These are phyloP conservation scores for Pisolithus marmoratus DNA, from an alignment of 768 basidiomycete genomes.

Conservation along the genomic window DNA sequence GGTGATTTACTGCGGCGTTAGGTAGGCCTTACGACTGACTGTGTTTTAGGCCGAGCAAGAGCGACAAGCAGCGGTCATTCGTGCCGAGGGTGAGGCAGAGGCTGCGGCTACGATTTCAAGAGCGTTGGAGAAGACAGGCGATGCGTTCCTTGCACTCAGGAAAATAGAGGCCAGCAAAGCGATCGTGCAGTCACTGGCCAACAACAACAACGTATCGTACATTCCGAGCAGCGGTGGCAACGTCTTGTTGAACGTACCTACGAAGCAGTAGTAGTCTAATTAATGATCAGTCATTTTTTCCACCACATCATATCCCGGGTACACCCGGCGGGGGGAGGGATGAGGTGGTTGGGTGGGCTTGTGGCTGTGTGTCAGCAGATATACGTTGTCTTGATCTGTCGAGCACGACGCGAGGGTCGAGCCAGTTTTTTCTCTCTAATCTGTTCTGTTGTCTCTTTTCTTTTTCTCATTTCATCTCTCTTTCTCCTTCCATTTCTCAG, in stretches of 20 bases:
- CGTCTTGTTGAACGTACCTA: slow-evolving; percentile 79
- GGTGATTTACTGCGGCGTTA: slow-evolving; percentile 37
- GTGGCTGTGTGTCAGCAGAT: slow-evolving; percentile 17
- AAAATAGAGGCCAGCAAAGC: slow-evolving; percentile 99
- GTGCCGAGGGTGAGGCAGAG: slow-evolving; percentile 98
- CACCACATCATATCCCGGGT: slow-evolving; percentile 8
- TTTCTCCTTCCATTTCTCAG: slow-evolving; percentile 31
- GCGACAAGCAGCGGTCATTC: slow-evolving; percentile 94
- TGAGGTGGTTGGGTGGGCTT: background rate
- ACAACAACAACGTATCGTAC: slow-evolving; percentile 83
- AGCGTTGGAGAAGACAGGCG: slow-evolving; percentile 90
- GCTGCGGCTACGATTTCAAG: slow-evolving; percentile 90
- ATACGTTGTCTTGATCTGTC: slow-evolving; percentile 18
- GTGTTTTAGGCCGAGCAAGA: slow-evolving; percentile 91
- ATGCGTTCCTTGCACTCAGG: slow-evolving; percentile 90
- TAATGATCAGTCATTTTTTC: background rate
- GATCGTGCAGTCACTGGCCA: slow-evolving; percentile 79
- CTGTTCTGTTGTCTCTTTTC: slow-evolving; percentile 21
- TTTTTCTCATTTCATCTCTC: slow-evolving; percentile 28
- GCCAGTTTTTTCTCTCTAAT: slow-evolving; percentile 13
- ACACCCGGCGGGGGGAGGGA: slow-evolving; percentile 14
- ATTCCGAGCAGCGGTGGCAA: slow-evolving; percentile 77
- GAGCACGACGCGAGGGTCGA: slow-evolving; percentile 17
- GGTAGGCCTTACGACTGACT: slow-evolving; percentile 13
- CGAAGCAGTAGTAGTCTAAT: slow-evolving; percentile 24